phyloP scores from a whole-genome alignment of 768 basidiomycete species.

The Tubosaeta sp. region DNA sequence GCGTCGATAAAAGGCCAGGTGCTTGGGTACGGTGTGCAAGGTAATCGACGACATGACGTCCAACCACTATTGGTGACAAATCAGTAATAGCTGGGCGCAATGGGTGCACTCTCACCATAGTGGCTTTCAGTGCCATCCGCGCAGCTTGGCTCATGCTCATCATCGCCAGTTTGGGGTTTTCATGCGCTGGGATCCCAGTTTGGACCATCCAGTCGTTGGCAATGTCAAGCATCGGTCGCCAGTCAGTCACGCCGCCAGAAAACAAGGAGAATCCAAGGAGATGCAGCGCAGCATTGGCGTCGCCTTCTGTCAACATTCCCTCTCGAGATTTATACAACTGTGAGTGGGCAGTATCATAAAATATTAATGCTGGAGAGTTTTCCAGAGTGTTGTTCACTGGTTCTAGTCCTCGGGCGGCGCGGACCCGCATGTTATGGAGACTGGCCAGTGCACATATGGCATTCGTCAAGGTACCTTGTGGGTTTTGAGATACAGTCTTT shows the following conservation, averaged over 20 bases:
- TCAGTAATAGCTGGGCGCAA: conserved; percentile 9
- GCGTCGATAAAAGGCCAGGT: conserved; percentile 60
- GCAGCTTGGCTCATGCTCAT: conserved; percentile 49
- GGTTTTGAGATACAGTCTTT: conserved; percentile 55
- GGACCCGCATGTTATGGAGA: conserved; percentile 61
- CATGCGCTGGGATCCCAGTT: conserved; percentile 57
- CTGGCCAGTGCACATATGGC: conserved; percentile 74
- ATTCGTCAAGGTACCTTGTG: conserved; percentile 65
- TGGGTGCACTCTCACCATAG: conserved; percentile 52
- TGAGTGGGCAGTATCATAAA: conserved; percentile 64
- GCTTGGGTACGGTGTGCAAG: conserved; percentile 57
- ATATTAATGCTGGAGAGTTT: conserved; percentile 56
- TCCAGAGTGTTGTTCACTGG: conserved; percentile 49
- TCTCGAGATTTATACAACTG: conserved; percentile 56
- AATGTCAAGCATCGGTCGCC: conserved; percentile 65
- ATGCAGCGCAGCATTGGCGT: conserved; percentile 76
- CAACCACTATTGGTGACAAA: conserved; percentile 53
- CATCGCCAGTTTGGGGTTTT: conserved; percentile 60
- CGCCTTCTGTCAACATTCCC: conserved; percentile 55
- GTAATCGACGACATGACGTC: conserved; percentile 72
- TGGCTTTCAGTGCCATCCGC: conserved; percentile 63
- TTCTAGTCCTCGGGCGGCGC: conserved; percentile 59
- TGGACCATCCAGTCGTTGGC: conserved; percentile 75
- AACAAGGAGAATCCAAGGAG: conserved; percentile 71
- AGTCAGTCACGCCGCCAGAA: conserved; percentile 63